A percentile compares a stretch with the other conserved stretches of the same genome.
phyloP scores from a whole-genome alignment of 108 stramenopile species.

The Aurantiochytrium sp. region DNA sequence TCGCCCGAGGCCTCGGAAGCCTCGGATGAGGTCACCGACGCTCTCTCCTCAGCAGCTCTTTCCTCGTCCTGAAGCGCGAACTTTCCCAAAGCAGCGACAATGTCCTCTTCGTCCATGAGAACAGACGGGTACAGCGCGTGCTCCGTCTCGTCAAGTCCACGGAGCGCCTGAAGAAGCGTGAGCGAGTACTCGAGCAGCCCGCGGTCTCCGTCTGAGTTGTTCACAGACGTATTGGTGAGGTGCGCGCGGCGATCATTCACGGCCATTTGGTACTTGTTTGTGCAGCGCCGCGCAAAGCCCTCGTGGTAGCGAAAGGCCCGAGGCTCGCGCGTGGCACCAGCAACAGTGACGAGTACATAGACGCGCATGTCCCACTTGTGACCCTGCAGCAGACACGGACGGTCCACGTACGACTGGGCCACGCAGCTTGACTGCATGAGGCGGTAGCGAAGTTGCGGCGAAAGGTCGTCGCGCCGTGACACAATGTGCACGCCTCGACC shows the following conservation, averaged over 20 bases:
- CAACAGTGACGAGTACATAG: not conserved
- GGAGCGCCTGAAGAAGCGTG: not conserved
- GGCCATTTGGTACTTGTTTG: not conserved
- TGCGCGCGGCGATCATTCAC: not conserved
- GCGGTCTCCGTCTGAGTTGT: not conserved
- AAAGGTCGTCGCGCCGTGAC: not conserved
- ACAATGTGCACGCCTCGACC: slow-evolving; percentile 5
- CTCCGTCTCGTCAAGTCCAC: not conserved
- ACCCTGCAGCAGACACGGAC: not conserved
- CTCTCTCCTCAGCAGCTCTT: not conserved
- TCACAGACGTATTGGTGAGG: not conserved
- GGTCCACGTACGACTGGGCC: not conserved
- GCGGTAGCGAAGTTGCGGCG: not conserved
- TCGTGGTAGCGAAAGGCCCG: not conserved
- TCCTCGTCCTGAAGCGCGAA: not conserved
- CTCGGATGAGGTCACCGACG: too few relatives aligned
- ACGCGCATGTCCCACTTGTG: slow-evolving; percentile 5
- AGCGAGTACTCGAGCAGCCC: not conserved
- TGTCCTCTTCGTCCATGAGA: not conserved
- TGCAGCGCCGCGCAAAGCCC: slow-evolving; percentile 8
- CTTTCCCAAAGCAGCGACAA: not conserved
- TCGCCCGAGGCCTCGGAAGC: too few relatives aligned
- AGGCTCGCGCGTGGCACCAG: not conserved
- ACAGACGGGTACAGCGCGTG: not conserved
- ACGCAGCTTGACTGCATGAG: not conserved